Conservation (phyloP, 1,139 yeast species). For the Pichia sp. region DNA sequence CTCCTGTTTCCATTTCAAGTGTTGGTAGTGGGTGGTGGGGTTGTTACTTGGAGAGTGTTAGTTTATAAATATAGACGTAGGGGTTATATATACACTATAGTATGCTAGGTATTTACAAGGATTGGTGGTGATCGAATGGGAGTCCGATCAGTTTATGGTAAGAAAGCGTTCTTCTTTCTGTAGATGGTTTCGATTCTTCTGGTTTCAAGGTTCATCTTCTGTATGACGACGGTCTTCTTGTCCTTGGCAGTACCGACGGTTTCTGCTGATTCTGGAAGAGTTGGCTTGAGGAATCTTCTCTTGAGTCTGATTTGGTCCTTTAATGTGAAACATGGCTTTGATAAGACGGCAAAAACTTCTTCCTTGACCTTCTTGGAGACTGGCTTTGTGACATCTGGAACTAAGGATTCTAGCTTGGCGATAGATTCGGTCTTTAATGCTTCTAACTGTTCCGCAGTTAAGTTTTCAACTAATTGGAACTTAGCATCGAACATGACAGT, state of each 20-base stretch:
- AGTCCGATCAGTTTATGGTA: conserved; percentile 9
- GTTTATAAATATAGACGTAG: no score
- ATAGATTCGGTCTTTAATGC: conserved; percentile 30
- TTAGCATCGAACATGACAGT: conserved; percentile 40
- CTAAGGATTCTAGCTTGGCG: conserved; percentile 28
- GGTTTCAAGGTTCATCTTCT: conserved; percentile 50
- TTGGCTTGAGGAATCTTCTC: conserved; percentile 42
- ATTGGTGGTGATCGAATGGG: no score
- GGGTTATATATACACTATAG: background rate
- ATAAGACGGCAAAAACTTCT: conserved; percentile 35
- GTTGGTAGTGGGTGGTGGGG: no score
- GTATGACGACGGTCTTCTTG: conserved; percentile 37
- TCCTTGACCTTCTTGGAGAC: conserved; percentile 34
- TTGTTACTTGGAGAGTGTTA: no score
- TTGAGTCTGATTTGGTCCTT: conserved; percentile 40
- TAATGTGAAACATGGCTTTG: conserved; percentile 38
- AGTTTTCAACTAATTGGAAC: conserved; percentile 36
- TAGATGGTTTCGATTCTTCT: conserved; percentile 41
- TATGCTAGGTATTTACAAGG: conserved; percentile 1
- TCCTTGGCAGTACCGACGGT: conserved; percentile 29
- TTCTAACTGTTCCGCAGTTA: conserved; percentile 37
- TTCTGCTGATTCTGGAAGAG: conserved; percentile 35
- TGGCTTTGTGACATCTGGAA: conserved; percentile 25
- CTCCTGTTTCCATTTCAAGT: no score
- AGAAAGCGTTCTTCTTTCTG: conserved; percentile 38